Conservation (phyloP, 345 rosid genomes). For the Eucalyptus decipiens region DNA sequence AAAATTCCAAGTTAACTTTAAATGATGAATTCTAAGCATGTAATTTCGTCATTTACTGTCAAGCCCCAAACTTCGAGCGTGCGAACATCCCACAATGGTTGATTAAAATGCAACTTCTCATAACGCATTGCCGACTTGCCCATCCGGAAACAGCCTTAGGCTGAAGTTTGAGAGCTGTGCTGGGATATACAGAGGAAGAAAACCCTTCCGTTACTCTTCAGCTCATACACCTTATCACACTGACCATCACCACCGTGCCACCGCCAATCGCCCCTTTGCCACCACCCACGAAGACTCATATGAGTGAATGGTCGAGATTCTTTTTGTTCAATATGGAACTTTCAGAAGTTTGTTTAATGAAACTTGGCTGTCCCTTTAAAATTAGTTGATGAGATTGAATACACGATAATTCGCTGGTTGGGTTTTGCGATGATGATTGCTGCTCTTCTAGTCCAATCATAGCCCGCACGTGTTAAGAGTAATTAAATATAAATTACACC, state of each 20-base stretch:
- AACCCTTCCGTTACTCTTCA: neutral
- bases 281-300: neutral
- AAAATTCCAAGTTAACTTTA: no score
- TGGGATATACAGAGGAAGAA: neutral
- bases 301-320: neutral
- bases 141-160: no score
- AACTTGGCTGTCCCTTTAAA: neutral
- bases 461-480: no score
- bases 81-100: no score
- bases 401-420: neutral
- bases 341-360: neutral
- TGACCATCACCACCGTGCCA: neutral
- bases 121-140: fast-evolving
- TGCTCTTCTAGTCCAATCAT: no score
- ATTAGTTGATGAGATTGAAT: neutral
- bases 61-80: fast-evolving
- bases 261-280: neutral
- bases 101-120: no score
- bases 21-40: no score
- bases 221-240: neutral
- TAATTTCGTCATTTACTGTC: no score
- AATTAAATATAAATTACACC: no score
- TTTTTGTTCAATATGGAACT: neutral
- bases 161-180: no score
- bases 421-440: no score